Percentiles rank a stretch among this genome's conserved stretches.
Conservation (phyloP, 345 rosid genomes). For the Crucihimalaya himalaica region DNA sequence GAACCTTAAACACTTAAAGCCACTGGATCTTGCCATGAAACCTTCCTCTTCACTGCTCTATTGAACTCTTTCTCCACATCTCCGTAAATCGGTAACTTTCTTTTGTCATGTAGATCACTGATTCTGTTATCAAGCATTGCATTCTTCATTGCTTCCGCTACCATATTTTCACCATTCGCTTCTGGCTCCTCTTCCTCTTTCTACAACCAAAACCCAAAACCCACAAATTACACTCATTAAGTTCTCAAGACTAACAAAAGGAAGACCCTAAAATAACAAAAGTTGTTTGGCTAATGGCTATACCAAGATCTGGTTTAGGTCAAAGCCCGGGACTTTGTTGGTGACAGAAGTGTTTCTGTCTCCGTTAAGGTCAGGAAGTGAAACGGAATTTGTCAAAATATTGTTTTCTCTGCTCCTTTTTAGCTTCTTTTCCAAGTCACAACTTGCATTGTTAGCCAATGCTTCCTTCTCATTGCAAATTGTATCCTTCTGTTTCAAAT, state of each 20-base stretch:
- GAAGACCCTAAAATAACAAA: neutral
- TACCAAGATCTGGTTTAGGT: slow-evolving; percentile 91
- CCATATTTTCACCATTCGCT: slow-evolving; percentile 40
- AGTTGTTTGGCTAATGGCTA: slow-evolving; percentile 27
- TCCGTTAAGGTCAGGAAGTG: slow-evolving; percentile 47
- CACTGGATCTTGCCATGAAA: slow-evolving; percentile 94
- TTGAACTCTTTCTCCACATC: slow-evolving; percentile 54
- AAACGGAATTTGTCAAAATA: slow-evolving; percentile 8
- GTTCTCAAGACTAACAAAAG: slow-evolving; percentile 7
- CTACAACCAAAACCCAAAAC: slow-evolving; percentile 48
- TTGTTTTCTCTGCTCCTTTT: slow-evolving; percentile 40
- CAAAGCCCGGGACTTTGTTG: slow-evolving; percentile 55
- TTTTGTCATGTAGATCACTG: slow-evolving; percentile 52
- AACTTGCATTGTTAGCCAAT: slow-evolving; percentile 5
- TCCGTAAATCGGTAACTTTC: slow-evolving; percentile 62
- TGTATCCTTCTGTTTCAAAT: slow-evolving; percentile 44
- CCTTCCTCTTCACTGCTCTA: slow-evolving; percentile 79
- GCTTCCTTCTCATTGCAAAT: slow-evolving; percentile 37
- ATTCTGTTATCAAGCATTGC: slow-evolving; percentile 43
- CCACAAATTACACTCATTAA: neutral
- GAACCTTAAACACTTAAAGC: slow-evolving; percentile 67
- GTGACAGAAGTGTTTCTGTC: slow-evolving; percentile 45
- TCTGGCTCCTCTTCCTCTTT: slow-evolving; percentile 76
- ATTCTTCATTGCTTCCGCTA: slow-evolving; percentile 47
- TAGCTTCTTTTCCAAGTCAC: slow-evolving; percentile 47